Conservation (phyloP, 352 stramenopile species). For the Phytophthora pseudosyringae region DNA sequence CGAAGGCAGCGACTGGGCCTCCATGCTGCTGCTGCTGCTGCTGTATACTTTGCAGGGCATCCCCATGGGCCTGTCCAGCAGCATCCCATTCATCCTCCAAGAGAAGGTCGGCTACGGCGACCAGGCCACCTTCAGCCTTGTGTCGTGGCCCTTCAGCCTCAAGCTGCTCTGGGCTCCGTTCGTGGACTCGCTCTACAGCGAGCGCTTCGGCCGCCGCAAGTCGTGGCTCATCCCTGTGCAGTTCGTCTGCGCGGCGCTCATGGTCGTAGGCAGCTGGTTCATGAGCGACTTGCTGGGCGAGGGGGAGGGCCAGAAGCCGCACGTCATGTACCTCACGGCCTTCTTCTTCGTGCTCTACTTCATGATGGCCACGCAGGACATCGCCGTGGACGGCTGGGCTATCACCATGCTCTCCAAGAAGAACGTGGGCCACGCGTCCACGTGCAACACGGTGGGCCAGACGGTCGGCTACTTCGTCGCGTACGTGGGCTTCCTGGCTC, state of each 20-base stretch:
- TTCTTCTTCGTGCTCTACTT: conserved; percentile 99
- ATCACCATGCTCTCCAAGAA: conserved; percentile 98
- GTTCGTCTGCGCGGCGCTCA: conserved; percentile 94
- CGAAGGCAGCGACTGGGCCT: conserved; percentile 67
- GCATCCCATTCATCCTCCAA: conserved; percentile 98
- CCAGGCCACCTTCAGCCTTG: conserved; percentile 98
- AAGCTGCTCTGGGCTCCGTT: conserved; percentile 99
- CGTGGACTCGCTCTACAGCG: conserved; percentile 95
- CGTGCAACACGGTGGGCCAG: conserved; percentile 97
- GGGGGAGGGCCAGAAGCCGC: conserved; percentile 72
- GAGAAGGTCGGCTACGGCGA: conserved; percentile 97
- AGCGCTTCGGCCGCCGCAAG: conserved; percentile 93
- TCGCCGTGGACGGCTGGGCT: conserved; percentile 99
- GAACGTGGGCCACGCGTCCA: conserved; percentile 96
- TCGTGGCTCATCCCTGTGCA: conserved; percentile 98
- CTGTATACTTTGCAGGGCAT: conserved; percentile 99
- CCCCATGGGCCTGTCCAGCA: conserved; percentile 97
- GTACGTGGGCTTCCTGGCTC: conserved; percentile 98
- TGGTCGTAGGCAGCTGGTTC: conserved; percentile 91
- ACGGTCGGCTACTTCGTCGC: conserved; percentile 98
- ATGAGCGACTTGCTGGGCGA: conserved; percentile 91
- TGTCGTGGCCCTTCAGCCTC: conserved; percentile 98
- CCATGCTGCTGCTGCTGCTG: conserved; percentile 94
- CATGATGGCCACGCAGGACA: conserved; percentile 99
- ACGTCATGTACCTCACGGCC: conserved; percentile 93